Conservation (phyloP, 208 protist species). For the Polymyxa betae region DNA sequence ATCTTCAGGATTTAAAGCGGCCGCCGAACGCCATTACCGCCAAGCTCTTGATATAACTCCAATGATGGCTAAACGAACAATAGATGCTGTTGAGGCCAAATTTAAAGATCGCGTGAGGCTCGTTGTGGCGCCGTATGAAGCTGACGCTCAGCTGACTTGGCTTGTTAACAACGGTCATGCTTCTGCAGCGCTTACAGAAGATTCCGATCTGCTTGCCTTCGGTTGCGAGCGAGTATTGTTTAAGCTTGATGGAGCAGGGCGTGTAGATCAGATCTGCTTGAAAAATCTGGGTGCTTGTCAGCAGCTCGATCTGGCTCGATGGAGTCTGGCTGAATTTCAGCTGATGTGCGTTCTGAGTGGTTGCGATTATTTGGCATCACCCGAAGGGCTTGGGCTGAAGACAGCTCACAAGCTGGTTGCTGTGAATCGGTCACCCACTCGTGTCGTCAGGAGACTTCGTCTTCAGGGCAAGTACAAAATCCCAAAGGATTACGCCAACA, state of each 20-base stretch:
- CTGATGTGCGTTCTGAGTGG: constrained; percentile 89
- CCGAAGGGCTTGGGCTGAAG: constrained; percentile 87
- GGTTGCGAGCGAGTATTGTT: constrained; percentile 66
- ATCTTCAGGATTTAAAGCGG: constrained; percentile 65
- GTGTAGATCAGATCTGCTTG: constrained; percentile 55
- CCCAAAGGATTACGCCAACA: constrained; percentile 49
- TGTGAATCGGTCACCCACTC: neutral
- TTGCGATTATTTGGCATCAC: constrained; percentile 92
- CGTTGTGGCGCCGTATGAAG: constrained; percentile 97
- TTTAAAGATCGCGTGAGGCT: constrained; percentile 54
- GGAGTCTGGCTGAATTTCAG: constrained; percentile 49
- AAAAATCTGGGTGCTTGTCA: neutral
- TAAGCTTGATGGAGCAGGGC: constrained; percentile 60
- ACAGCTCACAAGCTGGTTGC: constrained; percentile 83
- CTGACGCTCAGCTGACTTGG: constrained; percentile 97
- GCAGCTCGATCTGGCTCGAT: neutral
- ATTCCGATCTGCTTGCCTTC: constrained; percentile 97
- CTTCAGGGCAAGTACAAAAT: constrained; percentile 4
- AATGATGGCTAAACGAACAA: constrained; percentile 77
- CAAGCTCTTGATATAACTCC: constrained; percentile 81
- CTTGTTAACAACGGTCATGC: constrained; percentile 84
- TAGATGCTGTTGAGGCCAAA: constrained; percentile 66
- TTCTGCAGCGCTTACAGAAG: constrained; percentile 91
- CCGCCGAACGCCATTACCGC: constrained; percentile 74
- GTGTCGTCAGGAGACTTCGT: constrained; percentile 16